Conservation (phyloP, 2,329 filamentous ascomycete species). For the Xylariaceae sp. region DNA sequence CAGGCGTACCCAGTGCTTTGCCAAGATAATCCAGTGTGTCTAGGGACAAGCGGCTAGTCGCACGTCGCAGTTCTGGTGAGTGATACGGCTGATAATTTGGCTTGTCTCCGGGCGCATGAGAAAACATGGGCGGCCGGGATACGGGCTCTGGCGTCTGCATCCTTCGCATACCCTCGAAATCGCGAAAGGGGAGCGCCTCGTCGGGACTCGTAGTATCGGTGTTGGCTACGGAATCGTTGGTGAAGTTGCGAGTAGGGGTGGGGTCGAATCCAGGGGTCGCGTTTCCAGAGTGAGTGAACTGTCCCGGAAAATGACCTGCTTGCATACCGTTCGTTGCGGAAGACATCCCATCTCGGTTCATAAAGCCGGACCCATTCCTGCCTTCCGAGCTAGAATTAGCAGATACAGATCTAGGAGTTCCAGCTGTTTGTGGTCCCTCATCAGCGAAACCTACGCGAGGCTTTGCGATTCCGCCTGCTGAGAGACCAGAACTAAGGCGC, state of each 20-base stretch:
- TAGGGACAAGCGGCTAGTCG: slow-evolving; percentile 77
- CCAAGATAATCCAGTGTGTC: slow-evolving; percentile 76
- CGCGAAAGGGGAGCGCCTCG: slow-evolving; percentile 45
- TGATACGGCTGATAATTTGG: slow-evolving; percentile 66
- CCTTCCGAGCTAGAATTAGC: slow-evolving; percentile 36
- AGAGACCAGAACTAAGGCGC: slow-evolving; percentile 48
- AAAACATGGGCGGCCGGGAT: slow-evolving; percentile 69
- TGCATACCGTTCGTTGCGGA: slow-evolving; percentile 32
- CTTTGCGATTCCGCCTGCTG: slow-evolving; percentile 31
- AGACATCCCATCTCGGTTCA: slow-evolving; percentile 34
- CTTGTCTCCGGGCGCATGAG: slow-evolving; percentile 64
- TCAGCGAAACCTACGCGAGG: slow-evolving; percentile 55
- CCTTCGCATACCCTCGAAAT: slow-evolving; percentile 49
- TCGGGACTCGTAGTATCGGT: slow-evolving; percentile 54
- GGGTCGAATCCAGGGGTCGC: slow-evolving; percentile 33
- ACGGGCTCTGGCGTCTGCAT: slow-evolving; percentile 70
- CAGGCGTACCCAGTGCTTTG: slow-evolving; percentile 55
- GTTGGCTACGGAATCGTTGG: slow-evolving; percentile 41
- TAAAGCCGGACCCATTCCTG: slow-evolving; percentile 48
- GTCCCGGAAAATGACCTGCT: slow-evolving; percentile 36
- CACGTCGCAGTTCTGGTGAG: slow-evolving; percentile 70
- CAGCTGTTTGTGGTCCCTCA: slow-evolving; percentile 39
- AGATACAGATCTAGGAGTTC: slow-evolving; percentile 49
- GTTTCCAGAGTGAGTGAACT: slow-evolving; percentile 27
- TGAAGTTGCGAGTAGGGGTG: slow-evolving; percentile 36